Base-by-base conservation (phyloP, 2,329 filamentous ascomycete genomes). In the Mariannaea elegans region DNA sequence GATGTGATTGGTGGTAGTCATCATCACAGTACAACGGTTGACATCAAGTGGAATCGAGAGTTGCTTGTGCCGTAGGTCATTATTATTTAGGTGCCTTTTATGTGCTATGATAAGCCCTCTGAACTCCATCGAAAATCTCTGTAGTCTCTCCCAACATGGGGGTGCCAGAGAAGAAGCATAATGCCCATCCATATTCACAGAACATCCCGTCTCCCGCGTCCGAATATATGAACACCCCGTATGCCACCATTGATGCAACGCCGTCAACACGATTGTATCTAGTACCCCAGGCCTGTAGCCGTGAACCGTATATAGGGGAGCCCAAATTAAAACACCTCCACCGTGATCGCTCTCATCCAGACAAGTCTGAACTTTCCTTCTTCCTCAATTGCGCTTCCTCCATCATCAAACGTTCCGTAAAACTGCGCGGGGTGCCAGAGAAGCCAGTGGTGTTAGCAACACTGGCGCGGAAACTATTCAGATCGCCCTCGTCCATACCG, bases 331-430 rank as follows among this genome's bases (percentile, higher is more conserved):
- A 71, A 70, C 65, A 66, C 70, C 67, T 59, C 51, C 44, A 46
- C 46, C 44, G 49, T 57, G 52, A 54, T 48, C 52, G 47, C 39
- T 38, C 42, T 65, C 60, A 64, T 48, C 59, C 53, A 65, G 67
- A 53, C 36, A 70, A 47, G 29, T 58, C 63, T 48, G 65, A 56
- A 45, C 62, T 65, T 23, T 54, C 54, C 27, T 52, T 63, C 36
- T 64, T 67, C 42, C 73, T 72, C 55, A 63, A 72, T 50, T 75
- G 76, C 58, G 80, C 75, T 31, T 83, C 81, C 63, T 83, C 81
- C 73, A 79, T 80, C 72, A 82, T 77, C 59, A 83, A 71, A 18
- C 81, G 77, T 71, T 83, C 80, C 18, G 76, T 82, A 60, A 84
- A 74, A 64, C 81, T 84, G 56, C 75, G 77, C 19, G 82, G 80